Base-by-base conservation (phyloP, 768 basidiomycete genomes). In the Naganishia onofrii region DNA sequence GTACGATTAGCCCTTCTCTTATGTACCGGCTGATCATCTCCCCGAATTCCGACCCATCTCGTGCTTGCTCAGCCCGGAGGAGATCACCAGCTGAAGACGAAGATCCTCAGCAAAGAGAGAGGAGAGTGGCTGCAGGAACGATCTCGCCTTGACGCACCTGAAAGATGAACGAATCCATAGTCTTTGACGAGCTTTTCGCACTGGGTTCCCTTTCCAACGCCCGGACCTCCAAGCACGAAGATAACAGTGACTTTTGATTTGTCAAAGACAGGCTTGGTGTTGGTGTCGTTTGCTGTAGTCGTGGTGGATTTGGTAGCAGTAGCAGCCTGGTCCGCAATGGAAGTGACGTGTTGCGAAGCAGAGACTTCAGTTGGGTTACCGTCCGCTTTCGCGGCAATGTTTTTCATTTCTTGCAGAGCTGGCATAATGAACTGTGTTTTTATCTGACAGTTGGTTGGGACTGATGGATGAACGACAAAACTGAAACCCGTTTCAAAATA, bases 201-300 rank as follows among this genome's bases (percentile, higher is more conserved):
- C 80, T 98, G 96, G 0, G 96, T 98, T 54, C 96, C 96, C 81
- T 98, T 98, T 70, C 94, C 94, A 75, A 93, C 93, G 63, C 96
- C 96, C 23, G 96, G 96, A 0, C 96, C 96, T 44, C 96, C 96
- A 17, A 99, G 88, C 29, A 98, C 94, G 77, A 91, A 99, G 77
- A 98, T 84, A 69, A 99, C 94, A 21, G 86, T 88, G 75, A 97
- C 89, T 72, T 91, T 88, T 56, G 79, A 78, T 36, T 83, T 80
- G 80, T 91, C 87, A 76, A 96, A 95, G 1, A 83, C 84, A 19
- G 85, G 84, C 5, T 58, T 60, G 69, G 70, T 26, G 23, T 63
- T 42, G 38, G 8, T 63, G 15, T 28, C 60, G 23, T 63, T 44
- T 21, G 15, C 38, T 12, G 36, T 42, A n/a, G 42, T 29, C 15